phyloP scores from a whole-genome alignment of 2,329 filamentous ascomycete genomes.

The Fusarium pseudocircinatum region DNA sequence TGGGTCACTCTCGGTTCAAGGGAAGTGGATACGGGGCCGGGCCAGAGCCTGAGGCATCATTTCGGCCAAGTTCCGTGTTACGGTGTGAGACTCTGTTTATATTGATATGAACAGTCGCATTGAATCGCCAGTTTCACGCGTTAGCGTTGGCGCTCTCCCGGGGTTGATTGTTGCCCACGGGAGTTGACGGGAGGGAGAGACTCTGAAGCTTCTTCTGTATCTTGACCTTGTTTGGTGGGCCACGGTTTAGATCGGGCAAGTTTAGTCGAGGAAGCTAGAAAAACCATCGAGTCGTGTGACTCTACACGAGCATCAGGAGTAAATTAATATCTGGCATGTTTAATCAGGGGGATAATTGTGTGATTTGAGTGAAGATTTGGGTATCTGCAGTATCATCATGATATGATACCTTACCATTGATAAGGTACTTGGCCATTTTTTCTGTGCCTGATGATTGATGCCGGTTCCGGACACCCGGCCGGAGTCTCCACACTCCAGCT shows the following conservation, averaged over 20 bases:
- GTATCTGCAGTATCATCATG: not conserved
- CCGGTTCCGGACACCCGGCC: conserved; percentile 1
- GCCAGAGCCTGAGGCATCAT: conserved; percentile 22
- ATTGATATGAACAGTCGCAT: not conserved
- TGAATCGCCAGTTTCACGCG: conserved; percentile 8
- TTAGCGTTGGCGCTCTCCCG: not conserved
- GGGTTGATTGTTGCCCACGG: not conserved
- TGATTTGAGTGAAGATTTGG: not conserved
- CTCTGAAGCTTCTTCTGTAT: not conserved
- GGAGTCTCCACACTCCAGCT: conserved; percentile 20
- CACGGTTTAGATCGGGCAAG: conserved; percentile 1
- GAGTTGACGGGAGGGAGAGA: conserved; percentile 11
- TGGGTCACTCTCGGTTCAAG: conserved; percentile 28
- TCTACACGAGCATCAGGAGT: not conserved
- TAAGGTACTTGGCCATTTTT: not conserved
- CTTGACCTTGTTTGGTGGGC: not conserved
- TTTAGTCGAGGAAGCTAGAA: conserved; percentile 19
- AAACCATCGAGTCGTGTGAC: conserved; percentile 20
- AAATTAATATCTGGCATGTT: not conserved
- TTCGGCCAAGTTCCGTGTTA: conserved; percentile 32
- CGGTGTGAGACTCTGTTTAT: conserved; percentile 8
- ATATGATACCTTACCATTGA: not conserved
- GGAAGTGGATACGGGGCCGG: conserved; percentile 15
- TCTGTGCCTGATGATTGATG: conserved; percentile 17
- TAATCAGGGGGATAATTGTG: not conserved